Evolutionary conservation across 495 filamentous ascomycete species (phyloP).

Genomic region (Podospora tetraspora): DNA sequence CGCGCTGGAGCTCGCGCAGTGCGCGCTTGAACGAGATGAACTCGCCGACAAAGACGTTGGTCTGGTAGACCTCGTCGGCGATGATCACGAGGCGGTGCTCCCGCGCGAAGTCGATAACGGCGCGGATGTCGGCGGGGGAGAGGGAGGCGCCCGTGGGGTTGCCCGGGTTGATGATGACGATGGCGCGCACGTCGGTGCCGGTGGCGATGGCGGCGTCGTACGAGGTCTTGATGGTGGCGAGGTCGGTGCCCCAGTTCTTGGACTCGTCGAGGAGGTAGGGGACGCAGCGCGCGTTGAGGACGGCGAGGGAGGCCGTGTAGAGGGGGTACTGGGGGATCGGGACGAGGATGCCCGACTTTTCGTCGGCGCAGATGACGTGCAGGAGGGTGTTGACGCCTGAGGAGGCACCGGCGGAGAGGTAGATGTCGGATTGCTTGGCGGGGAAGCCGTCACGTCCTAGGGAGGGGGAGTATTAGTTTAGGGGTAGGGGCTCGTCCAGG

Average conservation of each 20-base stretch:
- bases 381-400: conserved; percentile 91
- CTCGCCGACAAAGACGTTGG: conserved; percentile 89
- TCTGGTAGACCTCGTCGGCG: conserved; percentile 98
- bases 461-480: conserved; percentile 1
- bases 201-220: conserved; percentile 64
- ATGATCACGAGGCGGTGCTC: conserved; percentile 82
- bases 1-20: conserved; percentile 76
- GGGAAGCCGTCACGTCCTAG: conserved; percentile 79
- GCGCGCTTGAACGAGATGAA: conserved; percentile 93
- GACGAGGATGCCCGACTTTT: conserved; percentile 80
- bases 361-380: conserved; percentile 75
- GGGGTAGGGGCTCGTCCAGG: background rate
- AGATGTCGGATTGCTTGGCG: conserved; percentile 71
- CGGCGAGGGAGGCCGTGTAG: conserved; percentile 86
- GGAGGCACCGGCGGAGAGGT: conserved; percentile 84
- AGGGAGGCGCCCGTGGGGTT: conserved; percentile 93
- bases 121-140: conserved; percentile 66
- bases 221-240: conserved; percentile 64
- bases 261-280: conserved; percentile 89
- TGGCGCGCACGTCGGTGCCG: conserved; percentile 80
- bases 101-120: conserved; percentile 77
- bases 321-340: conserved; percentile 98
- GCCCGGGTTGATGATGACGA: conserved; percentile 96
- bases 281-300: conserved; percentile 81
- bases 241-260: conserved; percentile 79